phyloP scores from a whole-genome alignment of 192 early-diverging fungal species.

The Coemansia sp. region DNA sequence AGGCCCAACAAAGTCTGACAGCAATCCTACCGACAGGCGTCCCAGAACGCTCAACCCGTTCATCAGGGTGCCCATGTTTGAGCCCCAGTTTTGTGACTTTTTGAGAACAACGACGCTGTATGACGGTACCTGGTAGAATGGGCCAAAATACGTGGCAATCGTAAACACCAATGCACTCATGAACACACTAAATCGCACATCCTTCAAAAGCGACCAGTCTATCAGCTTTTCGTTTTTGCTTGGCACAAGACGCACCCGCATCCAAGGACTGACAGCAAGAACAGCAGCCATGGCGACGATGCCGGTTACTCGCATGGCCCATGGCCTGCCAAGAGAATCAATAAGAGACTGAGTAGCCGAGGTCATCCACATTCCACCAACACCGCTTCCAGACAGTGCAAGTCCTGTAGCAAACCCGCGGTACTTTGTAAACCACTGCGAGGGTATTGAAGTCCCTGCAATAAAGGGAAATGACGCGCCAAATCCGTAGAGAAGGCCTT shows the following conservation, averaged over 20 bases:
- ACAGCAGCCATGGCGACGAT: conserved; percentile 45
- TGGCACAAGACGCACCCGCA: conserved; percentile 49
- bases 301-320: conserved; percentile 58
- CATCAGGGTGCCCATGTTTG: conserved; percentile 55
- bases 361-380: conserved; percentile 58
- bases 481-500: conserved; percentile 53
- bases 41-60: conserved; percentile 50
- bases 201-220: conserved; percentile 44
- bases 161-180: conserved; percentile 38
- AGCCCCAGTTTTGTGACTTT: conserved; percentile 49
- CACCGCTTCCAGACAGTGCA: conserved; percentile 54
- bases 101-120: conserved; percentile 50
- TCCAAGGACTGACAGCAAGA: conserved; percentile 47
- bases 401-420: conserved; percentile 58
- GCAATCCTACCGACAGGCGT: conserved; percentile 36
- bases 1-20: conserved; percentile 40
- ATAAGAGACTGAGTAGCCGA: conserved; percentile 52
- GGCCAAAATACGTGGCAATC: conserved; percentile 51
- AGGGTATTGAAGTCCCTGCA: conserved; percentile 47
- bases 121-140: conserved; percentile 51
- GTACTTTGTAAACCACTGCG: conserved; percentile 55
- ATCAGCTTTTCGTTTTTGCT: conserved; percentile 35
- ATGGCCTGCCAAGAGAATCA: conserved; percentile 49
- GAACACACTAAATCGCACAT: conserved; percentile 44
- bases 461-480: conserved; percentile 56